Conservation (phyloP, 2,329 filamentous ascomycete genomes). For the Samsoniella hepiali region DNA sequence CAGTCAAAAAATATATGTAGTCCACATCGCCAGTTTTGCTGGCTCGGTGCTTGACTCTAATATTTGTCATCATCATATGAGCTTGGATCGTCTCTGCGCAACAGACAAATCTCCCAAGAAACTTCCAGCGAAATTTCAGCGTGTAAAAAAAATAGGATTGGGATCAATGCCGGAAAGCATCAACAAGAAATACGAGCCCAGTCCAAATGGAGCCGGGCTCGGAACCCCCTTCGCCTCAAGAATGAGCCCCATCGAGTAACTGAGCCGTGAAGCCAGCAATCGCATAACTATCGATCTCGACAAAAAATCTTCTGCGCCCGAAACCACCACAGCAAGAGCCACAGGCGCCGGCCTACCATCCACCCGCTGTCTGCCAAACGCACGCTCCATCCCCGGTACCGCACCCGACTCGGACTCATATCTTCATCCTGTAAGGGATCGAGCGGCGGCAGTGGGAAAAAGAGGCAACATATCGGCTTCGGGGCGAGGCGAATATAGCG, state of each 20-base stretch:
- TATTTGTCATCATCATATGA: conserved; percentile 26
- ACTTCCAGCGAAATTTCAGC: conserved; percentile 23
- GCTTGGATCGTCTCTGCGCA: conserved; percentile 16
- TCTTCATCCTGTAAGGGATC: conserved; percentile 72
- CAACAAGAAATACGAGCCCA: conserved; percentile 13
- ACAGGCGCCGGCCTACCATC: conserved; percentile 45
- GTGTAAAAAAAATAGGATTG: conserved; percentile 21
- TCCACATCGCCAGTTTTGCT: conserved; percentile 18
- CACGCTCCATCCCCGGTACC: conserved; percentile 25
- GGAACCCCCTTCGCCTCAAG: conserved; percentile 87
- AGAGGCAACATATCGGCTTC: conserved; percentile 16
- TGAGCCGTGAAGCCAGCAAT: conserved; percentile 64
- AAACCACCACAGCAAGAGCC: conserved; percentile 43
- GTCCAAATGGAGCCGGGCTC: conserved; percentile 20
- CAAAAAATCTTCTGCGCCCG: conserved; percentile 65
- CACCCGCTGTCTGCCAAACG: conserved; percentile 29
- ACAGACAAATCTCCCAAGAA: conserved; percentile 12
- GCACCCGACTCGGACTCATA: conserved; percentile 66
- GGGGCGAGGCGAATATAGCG: conserved; percentile 40
- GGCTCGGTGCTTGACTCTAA: conserved; percentile 28
- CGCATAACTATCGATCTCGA: conserved; percentile 98
- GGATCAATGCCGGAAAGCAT: conserved; percentile 19
- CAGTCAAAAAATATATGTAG: conserved; percentile 19
- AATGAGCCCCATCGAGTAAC: conserved; percentile 99
- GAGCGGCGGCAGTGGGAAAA: conserved; percentile 30